Evolutionary conservation across 169 alveolate species (phyloP).

Genomic region (Eimeria maxima): DNA sequence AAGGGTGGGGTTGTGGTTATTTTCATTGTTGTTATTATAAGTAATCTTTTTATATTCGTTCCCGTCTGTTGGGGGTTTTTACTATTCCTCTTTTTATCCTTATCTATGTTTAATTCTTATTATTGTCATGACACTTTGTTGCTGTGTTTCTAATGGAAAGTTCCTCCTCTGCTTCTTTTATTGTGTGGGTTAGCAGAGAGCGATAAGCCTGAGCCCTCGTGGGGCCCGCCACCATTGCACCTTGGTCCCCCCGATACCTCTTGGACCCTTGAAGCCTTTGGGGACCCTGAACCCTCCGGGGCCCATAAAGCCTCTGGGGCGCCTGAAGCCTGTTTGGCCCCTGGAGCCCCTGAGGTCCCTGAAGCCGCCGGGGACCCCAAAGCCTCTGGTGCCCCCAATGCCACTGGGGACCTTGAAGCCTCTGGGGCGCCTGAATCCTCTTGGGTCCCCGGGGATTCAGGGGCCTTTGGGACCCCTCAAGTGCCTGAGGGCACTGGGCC

Average conservation of each 20-base stretch:
- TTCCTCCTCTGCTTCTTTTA: neutral
- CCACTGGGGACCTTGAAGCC: neutral
- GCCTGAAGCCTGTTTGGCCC: neutral
- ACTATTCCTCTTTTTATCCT: neutral
- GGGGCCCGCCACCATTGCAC: neutral
- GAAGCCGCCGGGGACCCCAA: neutral
- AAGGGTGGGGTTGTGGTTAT: too few relatives aligned
- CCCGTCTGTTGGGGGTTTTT: neutral
- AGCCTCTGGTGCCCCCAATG: neutral
- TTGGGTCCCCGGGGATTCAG: neutral
- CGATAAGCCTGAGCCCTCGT: neutral
- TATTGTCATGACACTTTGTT: too few relatives aligned
- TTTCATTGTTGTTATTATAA: neutral
- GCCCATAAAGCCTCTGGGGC: neutral
- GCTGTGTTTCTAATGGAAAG: too few relatives aligned
- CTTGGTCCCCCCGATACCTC: too few relatives aligned
- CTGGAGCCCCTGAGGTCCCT: neutral
- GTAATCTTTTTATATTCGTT: neutral
- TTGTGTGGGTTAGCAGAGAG: neutral
- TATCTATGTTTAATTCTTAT: neutral
- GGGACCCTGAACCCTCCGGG: neutral
- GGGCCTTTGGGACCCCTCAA: neutral
- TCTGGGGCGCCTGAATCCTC: neutral
- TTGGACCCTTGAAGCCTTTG: neutral
- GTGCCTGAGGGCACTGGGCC: neutral